Conservation (phyloP, 2,329 filamentous ascomycete genomes). For the Arthrobotrys entomopaga region DNA sequence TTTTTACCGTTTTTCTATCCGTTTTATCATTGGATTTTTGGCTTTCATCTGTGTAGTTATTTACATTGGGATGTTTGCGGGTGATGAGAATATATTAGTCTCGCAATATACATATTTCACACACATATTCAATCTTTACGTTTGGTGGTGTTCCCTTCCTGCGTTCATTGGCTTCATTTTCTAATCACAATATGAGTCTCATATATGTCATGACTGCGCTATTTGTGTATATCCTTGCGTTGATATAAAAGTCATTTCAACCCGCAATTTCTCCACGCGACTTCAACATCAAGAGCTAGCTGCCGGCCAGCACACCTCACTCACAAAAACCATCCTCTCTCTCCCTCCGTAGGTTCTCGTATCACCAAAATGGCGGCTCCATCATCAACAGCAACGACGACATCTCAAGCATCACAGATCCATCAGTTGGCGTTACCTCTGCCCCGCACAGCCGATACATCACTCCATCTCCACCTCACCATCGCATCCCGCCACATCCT, state of each 20-base stretch:
- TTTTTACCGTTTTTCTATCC: constrained; percentile 1
- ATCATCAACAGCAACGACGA: constrained; percentile 5
- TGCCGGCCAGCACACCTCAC: constrained; percentile 19
- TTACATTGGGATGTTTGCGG: constrained; percentile 19
- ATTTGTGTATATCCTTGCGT: background rate
- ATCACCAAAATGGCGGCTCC: constrained; percentile 19
- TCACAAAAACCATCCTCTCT: background rate
- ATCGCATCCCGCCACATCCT: constrained; percentile 69
- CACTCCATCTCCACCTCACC: constrained; percentile 71
- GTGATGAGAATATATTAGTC: constrained; percentile 9
- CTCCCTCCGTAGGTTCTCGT: too few relatives aligned
- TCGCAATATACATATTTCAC: constrained; percentile 18
- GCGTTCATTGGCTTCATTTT: background rate
- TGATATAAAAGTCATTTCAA: constrained; percentile 10
- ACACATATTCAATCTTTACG: background rate
- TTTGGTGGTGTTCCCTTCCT: background rate
- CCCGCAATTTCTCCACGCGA: background rate
- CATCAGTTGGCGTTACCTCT: constrained; percentile 70
- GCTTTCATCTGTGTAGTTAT: constrained; percentile 32
- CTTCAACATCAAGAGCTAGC: constrained; percentile 6
- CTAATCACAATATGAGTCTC: background rate
- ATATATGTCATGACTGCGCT: background rate
- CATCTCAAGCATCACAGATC: constrained; percentile 17
- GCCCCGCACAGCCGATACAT: constrained; percentile 70
- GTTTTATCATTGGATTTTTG: constrained; percentile 33